phyloP scores from a whole-genome alignment of 1,139 yeast genomes.

The Eremothecium gossypii region DNA sequence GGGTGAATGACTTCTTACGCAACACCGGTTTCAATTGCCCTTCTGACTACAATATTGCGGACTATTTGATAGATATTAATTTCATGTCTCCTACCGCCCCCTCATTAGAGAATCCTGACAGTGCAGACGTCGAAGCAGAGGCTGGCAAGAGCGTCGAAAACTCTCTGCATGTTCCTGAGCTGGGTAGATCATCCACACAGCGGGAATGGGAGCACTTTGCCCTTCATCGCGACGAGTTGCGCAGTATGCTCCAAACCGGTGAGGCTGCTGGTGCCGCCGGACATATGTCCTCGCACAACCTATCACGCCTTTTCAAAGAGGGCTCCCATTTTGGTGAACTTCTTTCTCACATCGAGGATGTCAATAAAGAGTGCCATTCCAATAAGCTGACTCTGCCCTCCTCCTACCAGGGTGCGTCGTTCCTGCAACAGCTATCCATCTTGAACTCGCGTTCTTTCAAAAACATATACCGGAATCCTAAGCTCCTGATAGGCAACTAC shows the following conservation, averaged over 20 bases:
- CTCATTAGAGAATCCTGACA: slow-evolving; percentile 9
- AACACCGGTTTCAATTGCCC: slow-evolving; percentile 79
- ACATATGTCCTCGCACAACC: slow-evolving; percentile 13
- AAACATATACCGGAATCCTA: slow-evolving; percentile 86
- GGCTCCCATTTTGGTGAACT: slow-evolving; percentile 44
- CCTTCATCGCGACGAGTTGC: slow-evolving; percentile 66
- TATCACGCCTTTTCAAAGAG: slow-evolving; percentile 38
- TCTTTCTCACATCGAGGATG: slow-evolving; percentile 38
- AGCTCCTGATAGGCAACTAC: slow-evolving; percentile 72
- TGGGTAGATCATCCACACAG: slow-evolving; percentile 41
- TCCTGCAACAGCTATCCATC: slow-evolving; percentile 54
- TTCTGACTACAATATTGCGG: slow-evolving; percentile 85
- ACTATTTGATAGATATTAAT: slow-evolving; percentile 71
- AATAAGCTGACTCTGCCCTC: slow-evolving; percentile 15
- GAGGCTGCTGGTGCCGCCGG: slow-evolving; percentile 17
- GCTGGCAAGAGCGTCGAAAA: slow-evolving; percentile 11
- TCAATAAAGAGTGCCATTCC: slow-evolving; percentile 30
- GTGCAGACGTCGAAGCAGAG: slow-evolving; percentile 14
- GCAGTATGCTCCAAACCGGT: slow-evolving; percentile 29
- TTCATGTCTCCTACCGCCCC: slow-evolving; percentile 5
- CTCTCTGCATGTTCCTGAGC: slow-evolving; percentile 7
- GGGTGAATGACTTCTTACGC: slow-evolving; percentile 64
- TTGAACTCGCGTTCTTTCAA: slow-evolving; percentile 82
- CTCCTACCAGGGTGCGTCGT: slow-evolving; percentile 41
- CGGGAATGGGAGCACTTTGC: slow-evolving; percentile 88